Conservation (phyloP, 2,329 filamentous ascomycete genomes). For the Chlorencoelia australis region DNA sequence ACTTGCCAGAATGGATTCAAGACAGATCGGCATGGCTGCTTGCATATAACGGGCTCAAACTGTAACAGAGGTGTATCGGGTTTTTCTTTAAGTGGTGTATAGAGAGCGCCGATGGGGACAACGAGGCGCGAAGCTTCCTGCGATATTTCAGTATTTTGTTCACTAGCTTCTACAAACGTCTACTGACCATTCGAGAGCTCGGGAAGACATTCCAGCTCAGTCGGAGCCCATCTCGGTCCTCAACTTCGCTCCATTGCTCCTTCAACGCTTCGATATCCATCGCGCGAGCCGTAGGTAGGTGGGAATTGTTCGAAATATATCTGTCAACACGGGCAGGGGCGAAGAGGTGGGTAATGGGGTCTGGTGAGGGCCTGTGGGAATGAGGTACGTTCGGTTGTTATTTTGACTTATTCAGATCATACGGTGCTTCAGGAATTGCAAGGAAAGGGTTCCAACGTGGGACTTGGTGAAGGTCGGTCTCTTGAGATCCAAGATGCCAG, state of each 20-base stretch:
- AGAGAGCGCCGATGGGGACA: constrained; percentile 90
- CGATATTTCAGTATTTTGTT: constrained; percentile 21
- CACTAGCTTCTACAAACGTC: not conserved
- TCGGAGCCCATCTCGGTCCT: constrained; percentile 91
- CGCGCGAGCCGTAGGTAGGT: no score
- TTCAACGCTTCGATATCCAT: constrained; percentile 27
- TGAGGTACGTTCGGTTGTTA: no score
- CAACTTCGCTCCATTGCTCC: constrained; percentile 52
- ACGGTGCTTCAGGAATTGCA: no score
- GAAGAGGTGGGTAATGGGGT: no score
- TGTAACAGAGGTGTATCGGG: constrained; percentile 78
- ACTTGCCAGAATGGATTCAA: constrained; percentile 92
- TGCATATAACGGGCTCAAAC: constrained; percentile 96
- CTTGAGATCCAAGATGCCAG: no score
- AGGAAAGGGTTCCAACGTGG: no score
- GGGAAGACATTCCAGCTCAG: constrained; percentile 99
- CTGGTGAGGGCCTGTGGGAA: no score
- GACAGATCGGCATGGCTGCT: constrained; percentile 87
- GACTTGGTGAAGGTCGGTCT: no score
- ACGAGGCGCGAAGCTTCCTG: constrained; percentile 91
- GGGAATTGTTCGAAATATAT: no score
- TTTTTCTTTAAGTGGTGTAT: constrained; percentile 94
- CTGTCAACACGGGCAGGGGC: no score
- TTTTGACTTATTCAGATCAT: no score
- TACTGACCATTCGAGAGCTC: constrained; percentile 83